Base-by-base conservation (phyloP, 169 alveolate species). In the Plasmodium coatneyi region DNA sequence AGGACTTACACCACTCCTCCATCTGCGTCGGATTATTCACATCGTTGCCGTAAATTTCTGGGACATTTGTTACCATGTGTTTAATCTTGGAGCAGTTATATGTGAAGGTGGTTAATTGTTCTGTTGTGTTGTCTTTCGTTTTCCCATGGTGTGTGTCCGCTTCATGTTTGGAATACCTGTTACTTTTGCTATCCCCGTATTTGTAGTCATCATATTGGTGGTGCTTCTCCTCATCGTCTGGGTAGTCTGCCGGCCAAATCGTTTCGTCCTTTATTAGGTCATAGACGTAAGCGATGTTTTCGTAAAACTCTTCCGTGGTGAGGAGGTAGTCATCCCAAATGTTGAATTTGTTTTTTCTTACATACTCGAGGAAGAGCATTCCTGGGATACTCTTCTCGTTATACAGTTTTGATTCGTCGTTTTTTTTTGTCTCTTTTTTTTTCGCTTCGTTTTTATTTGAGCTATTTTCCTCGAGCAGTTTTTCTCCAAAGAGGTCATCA, bases 1-100 rank as follows among this genome's bases (percentile, higher is more conserved):
- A 92, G 70, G 92, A 94, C 30, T 93, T 93, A 41, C 96, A 95
- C 90, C 95, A 74, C 30, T 96, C 97, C 71, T 96, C 97, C 49
- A 95, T 80, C 79, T 96, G 97, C 14, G 25, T 93, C 43, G 93
- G 95, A 39, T 81, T 89, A 49, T 92, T 96, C 34, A 94, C 93
- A 80, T 93, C 96, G 34, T 84, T 95, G 16, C 87, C 84, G 71
- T 92, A 82, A 25, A 82, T 80, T 36, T 89, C 91, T 1, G 94
- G 94, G 19, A 89, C 79, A 56, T 78, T 89, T 14, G 90, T 66
- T 12, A 89, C 94, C 22, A 89, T 89, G 72, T 89, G 71, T 80
- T 89, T 89, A 41, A 89, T 80, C 28, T 66, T 46, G 16, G 91
- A 49, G 70, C 94, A 89, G 12, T 89, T 80, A 89, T 79, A 89